Base-by-base conservation (phyloP, 2,329 filamentous ascomycete genomes). In the Fusarium oxysporum region DNA sequence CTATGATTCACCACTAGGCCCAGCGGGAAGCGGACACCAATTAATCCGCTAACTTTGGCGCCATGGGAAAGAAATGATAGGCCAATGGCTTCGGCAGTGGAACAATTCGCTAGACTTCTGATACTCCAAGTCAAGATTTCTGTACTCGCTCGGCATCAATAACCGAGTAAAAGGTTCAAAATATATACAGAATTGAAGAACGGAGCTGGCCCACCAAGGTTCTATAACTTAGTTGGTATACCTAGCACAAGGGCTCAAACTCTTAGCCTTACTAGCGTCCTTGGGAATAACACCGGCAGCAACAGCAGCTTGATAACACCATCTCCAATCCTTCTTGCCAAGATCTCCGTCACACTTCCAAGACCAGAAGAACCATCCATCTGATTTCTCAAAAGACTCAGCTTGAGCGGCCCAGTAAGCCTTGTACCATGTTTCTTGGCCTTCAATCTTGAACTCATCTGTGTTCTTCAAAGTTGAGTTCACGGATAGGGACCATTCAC, bases 361-460 rank as follows among this genome's bases (percentile, higher is more conserved):
- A 1, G 84, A 84, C 89, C 89, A 91, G 75, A 90, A 91, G 6
- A 88, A 78, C 88, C 88, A 91, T 0, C 88, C 88, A 12, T 82
- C 81, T 21, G 83, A 80, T 62, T 83, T 83, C 80, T 91, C 89
- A 73, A 89, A 91, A 0, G 85, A 80, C 48, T 84, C 81, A 0
- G 86, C 83, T 78, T 91, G 89, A 0, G 88, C 88, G 1, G 86
- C 85, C 79, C 88, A 91, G 83, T 86, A 91, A 48, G 83, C 79
- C 51, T 73, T 80, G 77, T 91, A 91, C 78, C 90, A 92, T 4
- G 78, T 80, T 59, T 79, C 76, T 62, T 87, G 83, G 28, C 75
- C 72, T 8, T 14, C 81, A 79, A 71, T 84, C 75, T 83, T 84
- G 35, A 79, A 90, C 32, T 82, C 85, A 5, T 76, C 65, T 3